These are phyloP conservation scores for Colletotrichum sp. DNA, from an alignment of 2,329 filamentous ascomycete genomes.

Conservation along the genomic window DNA sequence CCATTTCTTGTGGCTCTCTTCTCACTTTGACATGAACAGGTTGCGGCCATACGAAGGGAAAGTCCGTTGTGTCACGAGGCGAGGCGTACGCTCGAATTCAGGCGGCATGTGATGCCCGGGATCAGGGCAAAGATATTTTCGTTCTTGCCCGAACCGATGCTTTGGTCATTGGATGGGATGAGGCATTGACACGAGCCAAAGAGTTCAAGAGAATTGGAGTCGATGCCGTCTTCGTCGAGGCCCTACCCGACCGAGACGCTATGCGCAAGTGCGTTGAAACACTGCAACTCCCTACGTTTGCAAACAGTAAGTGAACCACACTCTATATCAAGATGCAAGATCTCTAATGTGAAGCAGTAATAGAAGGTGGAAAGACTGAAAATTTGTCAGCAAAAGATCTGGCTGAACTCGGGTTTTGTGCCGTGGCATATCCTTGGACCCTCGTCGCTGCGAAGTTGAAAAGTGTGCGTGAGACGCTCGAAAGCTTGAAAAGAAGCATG, in stretches of 20 bases:
- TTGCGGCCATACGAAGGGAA: slow-evolving; percentile 47
- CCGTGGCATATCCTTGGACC: slow-evolving; percentile 48
- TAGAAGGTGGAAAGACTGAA: slow-evolving; percentile 38
- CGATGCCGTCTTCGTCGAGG: slow-evolving; percentile 46
- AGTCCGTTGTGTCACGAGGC: slow-evolving; percentile 46
- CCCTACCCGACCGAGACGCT: slow-evolving; percentile 44
- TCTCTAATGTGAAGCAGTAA: slow-evolving; percentile 10
- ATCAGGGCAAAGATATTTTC: slow-evolving; percentile 49
- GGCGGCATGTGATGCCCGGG: slow-evolving; percentile 48
- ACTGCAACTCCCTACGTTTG: slow-evolving; percentile 42
- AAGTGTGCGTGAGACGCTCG: slow-evolving; percentile 39
- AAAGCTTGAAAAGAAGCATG: slow-evolving; percentile 45
- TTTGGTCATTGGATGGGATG: slow-evolving; percentile 46
- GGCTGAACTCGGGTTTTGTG: slow-evolving; percentile 40
- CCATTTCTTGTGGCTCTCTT: neutral
- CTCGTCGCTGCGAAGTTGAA: slow-evolving; percentile 48
- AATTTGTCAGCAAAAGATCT: slow-evolving; percentile 37
- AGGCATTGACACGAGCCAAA: slow-evolving; percentile 44
- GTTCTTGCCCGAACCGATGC: slow-evolving; percentile 50
- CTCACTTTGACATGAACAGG: slow-evolving; percentile 11
- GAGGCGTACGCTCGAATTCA: slow-evolving; percentile 51
- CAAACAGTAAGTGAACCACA: slow-evolving; percentile 29
- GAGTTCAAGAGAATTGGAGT: slow-evolving; percentile 47
- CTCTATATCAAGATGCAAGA: neutral
- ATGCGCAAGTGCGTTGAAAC: slow-evolving; percentile 44